Percentiles rank a stretch among this genome's conserved stretches.
Conservation (phyloP, 768 basidiomycete species). For the Rhizopogon vesiculosus region DNA sequence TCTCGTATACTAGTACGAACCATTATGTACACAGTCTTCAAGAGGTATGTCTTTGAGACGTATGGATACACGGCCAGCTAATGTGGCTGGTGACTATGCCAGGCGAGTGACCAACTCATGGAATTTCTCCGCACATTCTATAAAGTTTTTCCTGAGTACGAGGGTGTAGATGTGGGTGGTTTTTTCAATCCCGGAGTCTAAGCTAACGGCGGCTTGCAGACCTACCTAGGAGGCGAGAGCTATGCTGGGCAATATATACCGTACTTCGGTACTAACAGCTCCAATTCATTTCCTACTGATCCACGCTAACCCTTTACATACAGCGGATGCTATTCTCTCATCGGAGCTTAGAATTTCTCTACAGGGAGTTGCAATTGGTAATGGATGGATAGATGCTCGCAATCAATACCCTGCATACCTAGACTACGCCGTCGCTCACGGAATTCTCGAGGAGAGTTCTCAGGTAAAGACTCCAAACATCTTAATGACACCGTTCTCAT, state of each 20-base stretch:
- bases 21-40: conserved; percentile 76
- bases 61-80: neutral
- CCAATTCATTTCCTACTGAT: neutral
- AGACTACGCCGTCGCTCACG: conserved; percentile 79
- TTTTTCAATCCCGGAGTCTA: neutral
- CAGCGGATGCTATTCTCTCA: conserved; percentile 74
- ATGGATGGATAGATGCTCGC: conserved; percentile 94
- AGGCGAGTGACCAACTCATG: conserved; percentile 77
- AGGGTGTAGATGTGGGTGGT: conserved; percentile 68
- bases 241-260: conserved; percentile 98
- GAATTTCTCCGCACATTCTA: conserved; percentile 89
- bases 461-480: conserved; percentile 40
- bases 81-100: neutral
- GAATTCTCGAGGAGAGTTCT: conserved; percentile 68
- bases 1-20: conserved; percentile 85
- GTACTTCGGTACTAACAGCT: conserved; percentile 64
- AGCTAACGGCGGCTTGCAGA: conserved; percentile 44
- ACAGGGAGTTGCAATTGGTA: conserved; percentile 86
- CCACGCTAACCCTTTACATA: neutral
- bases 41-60: conserved; percentile 38
- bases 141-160: conserved; percentile 85
- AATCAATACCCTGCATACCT: conserved; percentile 88
- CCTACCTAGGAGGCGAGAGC: conserved; percentile 93
- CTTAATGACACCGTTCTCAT: neutral
- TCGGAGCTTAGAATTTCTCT: conserved; percentile 59